phyloP scores from a whole-genome alignment of 23 red algal genomes.

The Cyanidium caldarium region DNA sequence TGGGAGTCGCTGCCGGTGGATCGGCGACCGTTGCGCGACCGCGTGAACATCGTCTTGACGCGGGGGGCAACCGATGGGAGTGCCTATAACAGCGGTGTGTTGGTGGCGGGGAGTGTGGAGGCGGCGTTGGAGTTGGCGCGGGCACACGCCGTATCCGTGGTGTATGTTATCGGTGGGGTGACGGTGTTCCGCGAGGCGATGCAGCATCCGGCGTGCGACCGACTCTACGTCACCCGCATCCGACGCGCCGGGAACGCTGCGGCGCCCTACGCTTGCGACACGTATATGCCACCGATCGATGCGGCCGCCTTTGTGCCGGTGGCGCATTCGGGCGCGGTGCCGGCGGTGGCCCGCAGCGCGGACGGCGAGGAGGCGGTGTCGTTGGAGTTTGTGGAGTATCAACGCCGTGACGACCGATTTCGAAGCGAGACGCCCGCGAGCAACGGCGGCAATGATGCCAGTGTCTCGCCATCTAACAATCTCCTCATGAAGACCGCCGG shows the following conservation, averaged over 20 bases:
- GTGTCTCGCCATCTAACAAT: background rate
- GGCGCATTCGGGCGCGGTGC: conserved; percentile 4
- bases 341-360: background rate
- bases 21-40: conserved; percentile 35
- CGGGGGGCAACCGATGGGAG: conserved; percentile 3
- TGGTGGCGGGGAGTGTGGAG: conserved; percentile 27
- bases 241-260: background rate
- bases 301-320: conserved; percentile 8
- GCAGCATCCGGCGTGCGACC: conserved; percentile 3
- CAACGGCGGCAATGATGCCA: background rate
- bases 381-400: conserved; percentile 5
- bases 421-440: too few relatives aligned
- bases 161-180: conserved; percentile 70
- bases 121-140: conserved; percentile 31
- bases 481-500: background rate
- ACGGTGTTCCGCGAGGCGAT: conserved; percentile 36
- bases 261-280: background rate
- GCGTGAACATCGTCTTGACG: conserved; percentile 70
- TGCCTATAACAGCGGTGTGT: conserved; percentile 8
- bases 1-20: conserved; percentile 36
- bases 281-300: conserved; percentile 28
- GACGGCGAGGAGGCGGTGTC: background rate
- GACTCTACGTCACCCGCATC: conserved; percentile 4
- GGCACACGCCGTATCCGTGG: background rate
- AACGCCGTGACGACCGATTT: background rate